Conservation (phyloP, 352 stramenopile genomes). For the Pythium dissimile region DNA sequence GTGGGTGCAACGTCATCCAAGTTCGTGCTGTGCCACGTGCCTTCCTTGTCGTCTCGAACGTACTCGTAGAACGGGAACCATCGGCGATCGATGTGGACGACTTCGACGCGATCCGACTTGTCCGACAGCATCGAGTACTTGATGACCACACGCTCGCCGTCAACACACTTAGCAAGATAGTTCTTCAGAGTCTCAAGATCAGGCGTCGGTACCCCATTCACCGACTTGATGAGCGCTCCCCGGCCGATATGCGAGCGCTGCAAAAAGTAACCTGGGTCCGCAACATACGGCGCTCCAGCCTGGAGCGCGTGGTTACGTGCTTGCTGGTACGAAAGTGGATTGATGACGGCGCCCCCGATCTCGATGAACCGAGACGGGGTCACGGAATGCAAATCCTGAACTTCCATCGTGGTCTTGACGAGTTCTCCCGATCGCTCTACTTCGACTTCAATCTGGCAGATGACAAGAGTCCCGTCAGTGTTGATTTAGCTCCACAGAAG, state of each 20-base stretch:
- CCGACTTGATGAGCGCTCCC: conserved; percentile 82
- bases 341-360: conserved; percentile 85
- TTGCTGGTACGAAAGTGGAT: conserved; percentile 89
- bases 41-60: conserved; percentile 67
- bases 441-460: conserved; percentile 64
- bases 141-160: conserved; percentile 82
- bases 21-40: conserved; percentile 75
- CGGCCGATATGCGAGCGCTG: conserved; percentile 82
- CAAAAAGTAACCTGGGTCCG: conserved; percentile 87
- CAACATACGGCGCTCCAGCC: conserved; percentile 75
- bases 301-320: conserved; percentile 78
- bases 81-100: conserved; percentile 87
- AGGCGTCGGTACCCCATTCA: conserved; percentile 83
- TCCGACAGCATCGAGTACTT: conserved; percentile 79
- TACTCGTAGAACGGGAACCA: conserved; percentile 91
- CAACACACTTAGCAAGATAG: conserved; percentile 64
- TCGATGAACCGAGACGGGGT: conserved; percentile 86
- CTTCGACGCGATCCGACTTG: conserved; percentile 78
- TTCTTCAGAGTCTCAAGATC: conserved; percentile 82
- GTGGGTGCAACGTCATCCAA: conserved; percentile 31
- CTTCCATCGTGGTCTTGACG: conserved; percentile 53
- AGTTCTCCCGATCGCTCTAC: conserved; percentile 77
- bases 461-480: neutral
- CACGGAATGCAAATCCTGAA: conserved; percentile 85
- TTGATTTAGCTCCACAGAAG: conserved; percentile 15